phyloP scores from a whole-genome alignment of 1,284 basidiomycete species.

The Waitea zeae region DNA sequence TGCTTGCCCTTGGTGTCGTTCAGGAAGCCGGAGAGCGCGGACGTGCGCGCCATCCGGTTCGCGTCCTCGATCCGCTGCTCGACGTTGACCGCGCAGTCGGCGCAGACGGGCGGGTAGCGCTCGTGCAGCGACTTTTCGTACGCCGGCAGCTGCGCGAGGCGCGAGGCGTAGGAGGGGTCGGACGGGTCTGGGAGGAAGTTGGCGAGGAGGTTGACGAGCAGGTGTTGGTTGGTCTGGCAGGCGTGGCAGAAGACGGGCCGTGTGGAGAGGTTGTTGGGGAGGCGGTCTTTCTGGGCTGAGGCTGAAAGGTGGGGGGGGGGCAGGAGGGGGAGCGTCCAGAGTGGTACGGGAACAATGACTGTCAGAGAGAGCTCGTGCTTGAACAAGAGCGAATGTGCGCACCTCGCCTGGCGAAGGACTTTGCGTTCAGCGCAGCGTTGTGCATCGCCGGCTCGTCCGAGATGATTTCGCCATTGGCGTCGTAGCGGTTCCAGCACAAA shows the following conservation, averaged over 20 bases:
- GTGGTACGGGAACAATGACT: too few relatives aligned
- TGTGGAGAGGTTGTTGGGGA: conserved; percentile 39
- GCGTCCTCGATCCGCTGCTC: conserved; percentile 65
- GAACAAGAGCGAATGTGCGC: conserved; percentile 10
- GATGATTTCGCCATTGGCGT: conserved; percentile 51
- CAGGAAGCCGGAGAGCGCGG: conserved; percentile 56
- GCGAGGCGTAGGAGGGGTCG: conserved; percentile 52
- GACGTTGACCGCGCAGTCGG: conserved; percentile 53
- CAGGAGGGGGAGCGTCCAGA: background rate
- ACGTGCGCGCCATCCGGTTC: conserved; percentile 67
- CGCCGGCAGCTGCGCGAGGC: conserved; percentile 43
- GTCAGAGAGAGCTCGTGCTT: background rate
- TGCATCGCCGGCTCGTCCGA: conserved; percentile 83
- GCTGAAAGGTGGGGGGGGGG: conserved; percentile 19
- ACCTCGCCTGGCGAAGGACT: conserved; percentile 66
- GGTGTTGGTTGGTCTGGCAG: conserved; percentile 81
- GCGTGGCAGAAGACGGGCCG: conserved; percentile 65
- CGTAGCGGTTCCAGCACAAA: conserved; percentile 55
- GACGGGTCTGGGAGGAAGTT: conserved; percentile 66
- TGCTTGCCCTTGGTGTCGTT: conserved; percentile 44
- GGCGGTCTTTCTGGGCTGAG: conserved; percentile 45
- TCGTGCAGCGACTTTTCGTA: conserved; percentile 60
- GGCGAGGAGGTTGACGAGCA: conserved; percentile 71
- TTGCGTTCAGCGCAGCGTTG: conserved; percentile 49
- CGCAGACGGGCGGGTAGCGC: conserved; percentile 79